phyloP scores from a whole-genome alignment of 495 filamentous ascomycete genomes.

The Tuber borchii region DNA sequence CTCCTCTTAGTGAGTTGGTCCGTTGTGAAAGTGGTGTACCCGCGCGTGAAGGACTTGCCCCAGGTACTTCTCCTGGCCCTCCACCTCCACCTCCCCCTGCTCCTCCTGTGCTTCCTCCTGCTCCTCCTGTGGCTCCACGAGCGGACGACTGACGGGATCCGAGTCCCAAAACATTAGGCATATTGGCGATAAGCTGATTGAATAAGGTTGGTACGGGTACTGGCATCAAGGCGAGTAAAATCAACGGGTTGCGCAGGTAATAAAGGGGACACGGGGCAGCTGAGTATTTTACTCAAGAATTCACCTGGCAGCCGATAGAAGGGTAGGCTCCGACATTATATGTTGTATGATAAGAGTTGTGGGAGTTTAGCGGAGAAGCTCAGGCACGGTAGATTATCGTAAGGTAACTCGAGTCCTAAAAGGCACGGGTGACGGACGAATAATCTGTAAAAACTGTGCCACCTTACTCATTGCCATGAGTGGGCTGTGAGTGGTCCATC shows the following conservation, averaged over 20 bases:
- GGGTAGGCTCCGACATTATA: slow-evolving; percentile 1
- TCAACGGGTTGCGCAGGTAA: background rate
- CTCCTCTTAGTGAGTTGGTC: slow-evolving; percentile 33
- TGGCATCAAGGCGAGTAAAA: background rate
- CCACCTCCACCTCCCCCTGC: background rate
- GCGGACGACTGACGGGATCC: slow-evolving; percentile 32
- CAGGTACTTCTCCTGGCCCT: slow-evolving; percentile 4
- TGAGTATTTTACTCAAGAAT: background rate
- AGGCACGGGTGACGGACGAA: background rate
- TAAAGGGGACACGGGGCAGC: background rate
- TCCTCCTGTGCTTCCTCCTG: background rate
- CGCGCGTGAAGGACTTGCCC: slow-evolving; percentile 17
- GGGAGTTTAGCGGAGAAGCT: background rate
- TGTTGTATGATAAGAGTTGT: background rate
- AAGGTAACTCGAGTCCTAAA: background rate
- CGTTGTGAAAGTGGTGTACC: slow-evolving; percentile 24
- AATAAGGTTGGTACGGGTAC: slow-evolving; percentile 4
- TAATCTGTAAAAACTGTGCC: background rate
- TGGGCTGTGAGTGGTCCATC: background rate
- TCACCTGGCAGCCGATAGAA: background rate
- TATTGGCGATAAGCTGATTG: slow-evolving; percentile 3
- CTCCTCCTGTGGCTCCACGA: slow-evolving; percentile 15
- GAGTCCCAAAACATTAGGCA: slow-evolving; percentile 7
- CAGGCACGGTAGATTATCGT: background rate
- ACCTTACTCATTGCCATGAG: background rate